phyloP scores from a whole-genome alignment of 164 flowering plant genomes.

The Umbilicus rupestris region DNA sequence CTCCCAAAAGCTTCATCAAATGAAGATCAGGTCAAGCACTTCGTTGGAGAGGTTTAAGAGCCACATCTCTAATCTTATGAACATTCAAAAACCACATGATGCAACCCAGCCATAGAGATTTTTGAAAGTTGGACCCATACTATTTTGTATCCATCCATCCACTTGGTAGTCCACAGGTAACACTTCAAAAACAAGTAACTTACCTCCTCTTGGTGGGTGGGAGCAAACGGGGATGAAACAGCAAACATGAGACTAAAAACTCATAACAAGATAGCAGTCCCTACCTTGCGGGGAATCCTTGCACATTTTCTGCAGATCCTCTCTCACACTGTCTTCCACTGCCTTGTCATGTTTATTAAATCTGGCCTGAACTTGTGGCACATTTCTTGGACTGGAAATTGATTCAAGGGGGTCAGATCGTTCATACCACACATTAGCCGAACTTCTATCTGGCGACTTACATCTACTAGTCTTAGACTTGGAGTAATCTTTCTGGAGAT shows the following conservation, averaged over 20 bases:
- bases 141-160: conserved; percentile 47
- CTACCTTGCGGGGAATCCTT: conserved; percentile 93
- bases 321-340: conserved; percentile 63
- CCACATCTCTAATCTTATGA: conserved; percentile 40
- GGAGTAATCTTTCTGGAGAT: neutral
- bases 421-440: conserved; percentile 46
- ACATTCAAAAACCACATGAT: conserved; percentile 42
- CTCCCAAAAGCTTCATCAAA: conserved; percentile 93
- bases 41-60: conserved; percentile 39
- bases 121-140: conserved; percentile 40
- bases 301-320: conserved; percentile 54
- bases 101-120: conserved; percentile 44
- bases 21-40: conserved; percentile 71
- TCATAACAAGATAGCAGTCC: conserved; percentile 24
- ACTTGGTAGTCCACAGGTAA: conserved; percentile 7
- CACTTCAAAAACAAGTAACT: conserved; percentile 62
- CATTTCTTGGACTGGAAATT: conserved; percentile 37
- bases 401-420: conserved; percentile 43
- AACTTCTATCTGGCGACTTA: conserved; percentile 21
- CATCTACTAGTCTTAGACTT: neutral
- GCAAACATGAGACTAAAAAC: conserved; percentile 36
- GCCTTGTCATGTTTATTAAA: conserved; percentile 51
- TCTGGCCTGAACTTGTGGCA: conserved; percentile 36
- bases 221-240: conserved; percentile 29
- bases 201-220: conserved; percentile 99